phyloP scores from a whole-genome alignment of 768 basidiomycete species.

The Exidia glandulosa region DNA sequence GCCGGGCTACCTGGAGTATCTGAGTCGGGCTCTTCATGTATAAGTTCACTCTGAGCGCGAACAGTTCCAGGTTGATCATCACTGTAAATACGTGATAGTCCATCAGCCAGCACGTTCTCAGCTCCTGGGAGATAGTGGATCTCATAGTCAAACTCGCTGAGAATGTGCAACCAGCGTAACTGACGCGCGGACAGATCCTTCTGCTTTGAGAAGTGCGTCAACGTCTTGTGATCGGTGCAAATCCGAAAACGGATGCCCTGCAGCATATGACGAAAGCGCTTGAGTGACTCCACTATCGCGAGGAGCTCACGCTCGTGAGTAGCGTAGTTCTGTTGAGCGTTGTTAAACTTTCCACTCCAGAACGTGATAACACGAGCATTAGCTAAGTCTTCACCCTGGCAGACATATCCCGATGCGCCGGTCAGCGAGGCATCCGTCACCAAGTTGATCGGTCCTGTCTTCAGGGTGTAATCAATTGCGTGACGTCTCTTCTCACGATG shows the following conservation, averaged over 20 bases:
- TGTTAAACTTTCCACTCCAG: conserved; percentile 11
- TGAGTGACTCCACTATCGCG: conserved; percentile 2
- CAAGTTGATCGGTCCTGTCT: conserved; percentile 16
- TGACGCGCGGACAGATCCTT: neutral
- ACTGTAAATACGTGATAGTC: neutral
- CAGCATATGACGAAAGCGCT: neutral
- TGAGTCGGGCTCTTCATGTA: neutral
- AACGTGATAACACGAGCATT: conserved; percentile 5
- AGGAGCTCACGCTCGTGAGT: conserved; percentile 4
- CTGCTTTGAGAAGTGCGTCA: neutral
- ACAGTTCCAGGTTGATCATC: conserved; percentile 2
- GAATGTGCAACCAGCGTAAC: conserved; percentile 1
- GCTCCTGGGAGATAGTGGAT: conserved; percentile 1
- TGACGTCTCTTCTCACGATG: neutral
- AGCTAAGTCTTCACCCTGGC: conserved; percentile 3
- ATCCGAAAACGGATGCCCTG: neutral
- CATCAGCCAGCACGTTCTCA: conserved; percentile 1
- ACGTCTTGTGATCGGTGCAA: conserved; percentile 2
- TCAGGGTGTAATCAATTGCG: neutral
- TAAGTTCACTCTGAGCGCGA: conserved; percentile 1
- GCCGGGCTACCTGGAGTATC: neutral
- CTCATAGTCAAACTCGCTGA: conserved; percentile 2
- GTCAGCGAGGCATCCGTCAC: conserved; percentile 12
- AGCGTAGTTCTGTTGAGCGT: conserved; percentile 7
- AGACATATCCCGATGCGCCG: neutral